Base-by-base conservation (phyloP, 2,329 filamentous ascomycete species). In the Magnaporthales sp. region DNA sequence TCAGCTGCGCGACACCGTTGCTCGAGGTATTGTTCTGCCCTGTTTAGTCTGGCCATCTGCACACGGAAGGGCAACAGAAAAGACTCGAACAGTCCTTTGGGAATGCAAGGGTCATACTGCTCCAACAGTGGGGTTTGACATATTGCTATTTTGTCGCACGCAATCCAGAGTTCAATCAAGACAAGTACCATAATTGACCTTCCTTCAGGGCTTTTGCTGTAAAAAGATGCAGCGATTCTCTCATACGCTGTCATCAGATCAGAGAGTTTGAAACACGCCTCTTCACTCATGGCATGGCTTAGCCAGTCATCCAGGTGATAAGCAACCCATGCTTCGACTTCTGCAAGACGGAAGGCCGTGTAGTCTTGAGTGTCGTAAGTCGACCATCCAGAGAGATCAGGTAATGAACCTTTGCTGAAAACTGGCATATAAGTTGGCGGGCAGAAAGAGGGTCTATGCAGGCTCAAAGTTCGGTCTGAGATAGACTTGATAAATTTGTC, bases 141-240 rank as follows among this genome's bases (percentile, higher is more conserved):
- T 1, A 77, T 74, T 0, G 81, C 80, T 1, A 77, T 75, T 64
- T 76, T 81, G 68, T 90, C 86, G 32, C 82, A 80, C 0, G 82
- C 83, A 9, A 85, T 72, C 87, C 87, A 90, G 0, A 89, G 72
- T 66, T 89, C 85, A 2, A 86, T 69, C 0, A 84, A 70, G 0
- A 81, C 84, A 0, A 90, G 77, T 3, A 86, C 67, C 82, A 88
- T 87, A 4, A 81, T 68, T 0, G 87, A 89, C 0, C 76, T 70
- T 0, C 74, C 74, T 68, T 84, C 80, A 0, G 86, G 81, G 1
- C 80, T 77, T 0, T 64, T 68, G 0, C 66, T 3, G 61, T 86
- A 87, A 0, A 38, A 9, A 0, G 1, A 0, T 0, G 30, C 56
- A 0, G 78, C 78, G 3, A 27, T 3, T 0, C 19, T 5, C 56